Percentiles rank a stretch among this genome's conserved stretches.
phyloP scores from a whole-genome alignment of 192 early-diverging fungal genomes.

The Rhizoclosmatium globosum region DNA sequence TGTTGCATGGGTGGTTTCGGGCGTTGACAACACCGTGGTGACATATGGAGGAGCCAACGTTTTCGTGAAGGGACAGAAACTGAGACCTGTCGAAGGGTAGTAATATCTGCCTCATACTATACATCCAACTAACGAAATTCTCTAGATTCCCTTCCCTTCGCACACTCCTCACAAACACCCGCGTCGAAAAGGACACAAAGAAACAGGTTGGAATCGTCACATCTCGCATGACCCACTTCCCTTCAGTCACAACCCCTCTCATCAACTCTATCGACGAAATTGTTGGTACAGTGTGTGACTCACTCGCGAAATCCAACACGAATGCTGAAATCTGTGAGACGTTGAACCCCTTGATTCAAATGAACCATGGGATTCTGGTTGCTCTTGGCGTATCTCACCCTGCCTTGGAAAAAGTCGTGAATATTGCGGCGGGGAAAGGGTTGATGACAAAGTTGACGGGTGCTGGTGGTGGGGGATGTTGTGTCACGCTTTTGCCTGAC shows the following conservation, averaged over 20 bases:
- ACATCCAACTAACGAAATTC: constrained; percentile 21
- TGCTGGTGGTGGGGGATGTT: constrained; percentile 97
- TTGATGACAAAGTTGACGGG: constrained; percentile 93
- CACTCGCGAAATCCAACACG: background rate
- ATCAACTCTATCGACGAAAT: constrained; percentile 25
- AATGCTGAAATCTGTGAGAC: background rate
- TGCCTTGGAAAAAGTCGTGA: constrained; percentile 78
- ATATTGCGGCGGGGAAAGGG: constrained; percentile 64
- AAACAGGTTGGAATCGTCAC: constrained; percentile 72
- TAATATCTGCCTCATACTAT: background rate
- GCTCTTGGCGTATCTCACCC: constrained; percentile 88
- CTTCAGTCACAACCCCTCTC: constrained; percentile 42
- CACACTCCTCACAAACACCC: constrained; percentile 90
- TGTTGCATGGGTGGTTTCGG: constrained; percentile 95
- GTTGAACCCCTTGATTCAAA: constrained; percentile 69
- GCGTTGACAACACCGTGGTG: constrained; percentile 92
- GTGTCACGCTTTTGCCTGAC: constrained; percentile 66
- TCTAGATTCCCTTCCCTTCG: constrained; percentile 69
- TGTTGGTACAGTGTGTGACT: constrained; percentile 9
- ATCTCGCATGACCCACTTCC: constrained; percentile 59
- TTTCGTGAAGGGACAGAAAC: constrained; percentile 58
- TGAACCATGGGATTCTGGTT: constrained; percentile 85
- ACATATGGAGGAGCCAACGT: constrained; percentile 72
- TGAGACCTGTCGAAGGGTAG: constrained; percentile 60
- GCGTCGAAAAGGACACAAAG: constrained; percentile 89